These are phyloP conservation scores for Solanum peruvianum DNA, from an alignment of 257 asterid genomes.

Conservation along the genomic window DNA sequence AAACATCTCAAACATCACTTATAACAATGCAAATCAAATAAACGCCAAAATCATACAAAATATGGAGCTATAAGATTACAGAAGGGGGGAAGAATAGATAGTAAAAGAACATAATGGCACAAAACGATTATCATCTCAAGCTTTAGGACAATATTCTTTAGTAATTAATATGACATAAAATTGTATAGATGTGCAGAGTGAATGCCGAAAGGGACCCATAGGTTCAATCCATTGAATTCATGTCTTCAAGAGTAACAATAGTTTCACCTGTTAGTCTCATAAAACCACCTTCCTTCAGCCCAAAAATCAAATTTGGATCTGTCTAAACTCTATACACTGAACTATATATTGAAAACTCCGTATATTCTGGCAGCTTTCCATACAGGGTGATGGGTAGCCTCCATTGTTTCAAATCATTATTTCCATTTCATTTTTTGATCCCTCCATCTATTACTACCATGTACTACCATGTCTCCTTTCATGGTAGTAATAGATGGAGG, in stretches of 20 bases:
- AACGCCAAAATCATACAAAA: neutral
- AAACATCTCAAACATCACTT: neutral
- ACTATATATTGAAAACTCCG: no score
- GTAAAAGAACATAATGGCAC: neutral
- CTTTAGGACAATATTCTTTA: neutral
- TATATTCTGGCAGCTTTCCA: no score
- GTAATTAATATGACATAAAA: neutral
- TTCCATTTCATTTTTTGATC: neutral
- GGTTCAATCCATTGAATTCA: no score
- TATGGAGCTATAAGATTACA: neutral
- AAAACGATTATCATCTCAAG: neutral
- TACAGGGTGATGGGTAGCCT: no score
- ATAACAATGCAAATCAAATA: neutral
- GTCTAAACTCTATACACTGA: no score
- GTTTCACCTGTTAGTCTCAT: no score
- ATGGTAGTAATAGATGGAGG: no score
- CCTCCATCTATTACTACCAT: neutral
- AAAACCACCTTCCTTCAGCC: no score
- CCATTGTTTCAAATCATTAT: no score
- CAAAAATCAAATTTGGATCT: no score
- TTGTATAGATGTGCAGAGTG: neutral
- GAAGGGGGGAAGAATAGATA: neutral
- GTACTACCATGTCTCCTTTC: no score
- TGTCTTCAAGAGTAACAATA: no score
- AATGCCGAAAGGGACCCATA: neutral